phyloP scores from a whole-genome alignment of 2,329 filamentous ascomycete genomes.

The Xylariaceae sp. region DNA sequence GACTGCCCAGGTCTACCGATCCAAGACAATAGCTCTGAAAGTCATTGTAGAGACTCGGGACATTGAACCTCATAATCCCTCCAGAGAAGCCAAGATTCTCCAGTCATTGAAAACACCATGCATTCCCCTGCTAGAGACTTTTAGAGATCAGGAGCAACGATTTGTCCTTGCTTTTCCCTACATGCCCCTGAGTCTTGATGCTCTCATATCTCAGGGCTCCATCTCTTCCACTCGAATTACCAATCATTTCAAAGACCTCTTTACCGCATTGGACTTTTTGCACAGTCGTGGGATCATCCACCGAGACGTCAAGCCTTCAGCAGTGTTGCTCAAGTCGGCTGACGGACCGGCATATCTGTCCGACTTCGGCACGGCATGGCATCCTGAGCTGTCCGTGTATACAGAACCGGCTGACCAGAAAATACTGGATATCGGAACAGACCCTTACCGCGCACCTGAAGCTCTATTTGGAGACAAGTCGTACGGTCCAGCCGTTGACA shows the following conservation, averaged over 20 bases:
- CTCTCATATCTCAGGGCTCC: slow-evolving; percentile 57
- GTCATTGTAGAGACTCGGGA: slow-evolving; percentile 73
- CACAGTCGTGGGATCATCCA: slow-evolving; percentile 80
- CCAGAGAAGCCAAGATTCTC: slow-evolving; percentile 76
- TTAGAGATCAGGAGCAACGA: slow-evolving; percentile 66
- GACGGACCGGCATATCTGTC: slow-evolving; percentile 74
- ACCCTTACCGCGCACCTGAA: slow-evolving; percentile 86
- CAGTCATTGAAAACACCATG: slow-evolving; percentile 51
- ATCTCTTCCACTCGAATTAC: slow-evolving; percentile 34
- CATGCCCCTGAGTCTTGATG: slow-evolving; percentile 68
- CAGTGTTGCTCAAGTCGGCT: slow-evolving; percentile 69
- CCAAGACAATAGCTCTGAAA: slow-evolving; percentile 68
- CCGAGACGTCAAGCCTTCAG: slow-evolving; percentile 90
- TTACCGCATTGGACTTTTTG: slow-evolving; percentile 67
- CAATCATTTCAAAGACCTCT: slow-evolving; percentile 61
- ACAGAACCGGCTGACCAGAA: slow-evolving; percentile 68
- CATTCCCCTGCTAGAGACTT: slow-evolving; percentile 70
- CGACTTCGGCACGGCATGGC: slow-evolving; percentile 93
- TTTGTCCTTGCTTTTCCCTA: slow-evolving; percentile 85
- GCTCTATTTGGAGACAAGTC: slow-evolving; percentile 77
- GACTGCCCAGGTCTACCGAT: slow-evolving; percentile 80
- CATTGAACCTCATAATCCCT: slow-evolving; percentile 78
- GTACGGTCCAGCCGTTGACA: slow-evolving; percentile 73
- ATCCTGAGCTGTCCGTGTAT: slow-evolving; percentile 53
- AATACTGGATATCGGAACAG: slow-evolving; percentile 90